These are phyloP conservation scores for Podospora appendiculata DNA, from an alignment of 495 filamentous ascomycete genomes.

Conservation along the genomic window DNA sequence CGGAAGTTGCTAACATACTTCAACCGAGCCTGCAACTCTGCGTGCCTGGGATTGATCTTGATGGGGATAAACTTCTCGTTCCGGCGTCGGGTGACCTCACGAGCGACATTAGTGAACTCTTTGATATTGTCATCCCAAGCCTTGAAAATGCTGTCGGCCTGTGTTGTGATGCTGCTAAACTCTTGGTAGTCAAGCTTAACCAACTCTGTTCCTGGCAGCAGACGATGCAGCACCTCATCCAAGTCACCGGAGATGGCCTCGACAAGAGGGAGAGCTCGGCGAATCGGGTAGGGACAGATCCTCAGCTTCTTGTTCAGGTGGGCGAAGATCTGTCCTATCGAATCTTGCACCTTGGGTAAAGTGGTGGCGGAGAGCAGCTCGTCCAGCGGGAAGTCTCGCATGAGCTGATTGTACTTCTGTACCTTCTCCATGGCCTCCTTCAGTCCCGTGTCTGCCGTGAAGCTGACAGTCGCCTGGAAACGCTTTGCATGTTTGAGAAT, in stretches of 20 bases:
- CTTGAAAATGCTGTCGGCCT: conserved; percentile 75
- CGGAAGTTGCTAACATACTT: conserved; percentile 92
- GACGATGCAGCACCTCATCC: conserved; percentile 71
- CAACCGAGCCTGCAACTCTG: conserved; percentile 76
- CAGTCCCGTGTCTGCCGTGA: conserved; percentile 86
- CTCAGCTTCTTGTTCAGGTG: conserved; percentile 97
- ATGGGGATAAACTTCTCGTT: conserved; percentile 98
- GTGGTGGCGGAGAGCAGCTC: conserved; percentile 90
- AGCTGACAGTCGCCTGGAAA: conserved; percentile 93
- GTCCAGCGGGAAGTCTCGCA: conserved; percentile 95
- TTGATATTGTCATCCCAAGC: conserved; percentile 94
- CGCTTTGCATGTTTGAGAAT: conserved; percentile 92
- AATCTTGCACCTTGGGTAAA: conserved; percentile 81
- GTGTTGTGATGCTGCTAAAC: conserved; percentile 77
- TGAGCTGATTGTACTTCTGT: conserved; percentile 95
- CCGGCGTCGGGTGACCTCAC: conserved; percentile 81
- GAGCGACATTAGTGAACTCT: conserved; percentile 94
- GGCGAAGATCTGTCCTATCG: conserved; percentile 75
- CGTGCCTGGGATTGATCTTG: conserved; percentile 80
- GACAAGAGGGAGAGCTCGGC: conserved; percentile 85
- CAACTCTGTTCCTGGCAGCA: conserved; percentile 78
- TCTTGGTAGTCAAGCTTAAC: conserved; percentile 89
- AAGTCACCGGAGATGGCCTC: conserved; percentile 96
- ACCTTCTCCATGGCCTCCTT: conserved; percentile 92
- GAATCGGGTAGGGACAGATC: conserved; percentile 89